Base-by-base conservation (phyloP, 2,329 filamentous ascomycete genomes). In the Colletotrichum kahawae region DNA sequence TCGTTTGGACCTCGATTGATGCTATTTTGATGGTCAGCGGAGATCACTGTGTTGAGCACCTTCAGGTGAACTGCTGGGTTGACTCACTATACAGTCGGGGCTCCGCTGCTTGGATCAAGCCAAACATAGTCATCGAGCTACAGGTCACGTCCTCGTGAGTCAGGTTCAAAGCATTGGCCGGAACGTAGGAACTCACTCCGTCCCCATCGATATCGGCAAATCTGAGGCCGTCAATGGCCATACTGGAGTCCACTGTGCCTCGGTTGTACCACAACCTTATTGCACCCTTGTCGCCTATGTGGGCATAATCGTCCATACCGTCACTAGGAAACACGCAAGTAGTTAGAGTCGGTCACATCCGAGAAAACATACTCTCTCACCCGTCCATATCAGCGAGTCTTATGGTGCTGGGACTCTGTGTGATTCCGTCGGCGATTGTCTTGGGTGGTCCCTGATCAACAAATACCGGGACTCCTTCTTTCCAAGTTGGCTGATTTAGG, bases 101-200 rank as follows among this genome's bases (percentile, higher is more conserved):
- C 73, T 2, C 77, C 77, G 5, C 33, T 67, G 2, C 66, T 36
- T 8, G 67, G 77, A 16, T 77, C 72, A 10, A 80, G 62, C 43
- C 76, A 77, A 4, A 79, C 67, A 24, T 78, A 78, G 62, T 80
- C 78, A 5, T 77, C 75, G n/a, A n/a, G n/a, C n/a, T n/a, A n/a
- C n/a, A n/a, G n/a, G n/a, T n/a, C n/a, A n/a, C n/a, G n/a, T n/a
- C n/a, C n/a, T n/a, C n/a, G n/a, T n/a, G n/a, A n/a, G n/a, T n/a
- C n/a, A n/a, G n/a, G n/a, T n/a, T n/a, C n/a, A n/a, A n/a, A n/a
- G n/a, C n/a, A n/a, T n/a, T n/a, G n/a, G n/a, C n/a, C n/a, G n/a
- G n/a, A n/a, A n/a, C n/a, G n/a, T n/a, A n/a, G n/a, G n/a, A n/a
- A 13, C 70, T 65, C 4, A 31, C 31, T 2, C 38, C 62, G 24